A percentile compares a stretch with the other conserved stretches of the same genome.
Conservation (phyloP, 129 eudicot species). For the Calendula officinalis region DNA sequence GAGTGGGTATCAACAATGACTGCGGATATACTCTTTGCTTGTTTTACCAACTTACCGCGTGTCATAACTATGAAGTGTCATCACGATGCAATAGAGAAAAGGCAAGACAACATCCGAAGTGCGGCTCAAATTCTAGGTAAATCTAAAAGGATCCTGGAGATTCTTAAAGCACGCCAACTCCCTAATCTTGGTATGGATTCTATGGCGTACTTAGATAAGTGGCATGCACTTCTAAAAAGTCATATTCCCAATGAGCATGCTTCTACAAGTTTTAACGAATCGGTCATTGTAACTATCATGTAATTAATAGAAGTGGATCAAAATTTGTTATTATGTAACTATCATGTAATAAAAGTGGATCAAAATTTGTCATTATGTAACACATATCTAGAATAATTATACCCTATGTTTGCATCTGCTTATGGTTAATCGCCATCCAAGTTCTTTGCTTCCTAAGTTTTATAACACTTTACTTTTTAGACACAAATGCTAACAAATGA, state of each 20-base stretch:
- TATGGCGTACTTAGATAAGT: constrained; percentile 31
- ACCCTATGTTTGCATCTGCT: too few species aligned
- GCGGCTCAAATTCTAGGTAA: constrained; percentile 22
- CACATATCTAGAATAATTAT: too few species aligned
- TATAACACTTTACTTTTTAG: too few species aligned
- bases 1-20: constrained; percentile 21
- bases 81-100: constrained; percentile 32
- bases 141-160: constrained; percentile 33
- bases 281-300: background rate
- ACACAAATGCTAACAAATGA: too few species aligned
- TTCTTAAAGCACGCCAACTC: constrained; percentile 23
- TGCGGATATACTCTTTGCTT: constrained; percentile 29
- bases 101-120: constrained; percentile 13
- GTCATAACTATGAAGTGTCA: constrained; percentile 24
- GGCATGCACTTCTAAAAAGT: constrained; percentile 23
- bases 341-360: background rate
- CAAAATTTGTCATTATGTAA: too few species aligned
- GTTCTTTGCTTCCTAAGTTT: too few species aligned
- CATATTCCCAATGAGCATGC: background rate
- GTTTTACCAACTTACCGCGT: constrained; percentile 12
- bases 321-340: too few species aligned
- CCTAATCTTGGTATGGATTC: constrained; percentile 16
- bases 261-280: background rate
- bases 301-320: background rate
- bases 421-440: too few species aligned